These are phyloP conservation scores for Hypoxylon rubiginosum DNA, from an alignment of 2,329 filamentous ascomycete species.

Conservation along the genomic window DNA sequence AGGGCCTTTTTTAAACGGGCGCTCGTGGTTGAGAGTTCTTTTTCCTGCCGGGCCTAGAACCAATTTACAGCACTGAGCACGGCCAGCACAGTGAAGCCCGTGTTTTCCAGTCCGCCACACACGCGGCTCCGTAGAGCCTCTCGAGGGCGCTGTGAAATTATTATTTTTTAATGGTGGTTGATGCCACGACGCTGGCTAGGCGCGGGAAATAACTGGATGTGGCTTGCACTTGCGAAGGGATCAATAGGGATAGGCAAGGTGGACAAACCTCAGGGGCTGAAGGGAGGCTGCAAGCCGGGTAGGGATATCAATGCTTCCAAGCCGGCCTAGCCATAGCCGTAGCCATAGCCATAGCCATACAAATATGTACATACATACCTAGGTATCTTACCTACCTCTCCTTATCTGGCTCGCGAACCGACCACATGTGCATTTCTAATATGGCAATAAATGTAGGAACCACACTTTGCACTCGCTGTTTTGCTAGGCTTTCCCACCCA, in stretches of 20 bases:
- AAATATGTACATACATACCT: slow-evolving; percentile 28
- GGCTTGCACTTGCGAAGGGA: slow-evolving; percentile 38
- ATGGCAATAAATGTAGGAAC: slow-evolving; percentile 34
- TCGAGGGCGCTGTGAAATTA: slow-evolving; percentile 23
- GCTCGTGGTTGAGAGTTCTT: slow-evolving; percentile 32
- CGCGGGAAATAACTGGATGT: slow-evolving; percentile 35
- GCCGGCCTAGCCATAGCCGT: slow-evolving; percentile 32
- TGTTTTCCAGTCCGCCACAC: slow-evolving; percentile 23
- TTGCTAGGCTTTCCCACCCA: slow-evolving; percentile 10
- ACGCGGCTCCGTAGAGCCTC: slow-evolving; percentile 20
- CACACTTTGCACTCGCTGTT: slow-evolving; percentile 32
- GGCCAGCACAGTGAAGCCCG: slow-evolving; percentile 29
- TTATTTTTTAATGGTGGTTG: slow-evolving; percentile 35
- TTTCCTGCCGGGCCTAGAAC: slow-evolving; percentile 28
- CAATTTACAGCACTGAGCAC: slow-evolving; percentile 35
- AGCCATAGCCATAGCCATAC: no score
- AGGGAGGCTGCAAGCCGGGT: slow-evolving; percentile 35
- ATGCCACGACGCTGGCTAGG: slow-evolving; percentile 38
- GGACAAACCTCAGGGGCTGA: slow-evolving; percentile 38
- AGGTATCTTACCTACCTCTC: background rate
- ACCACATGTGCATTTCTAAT: slow-evolving; percentile 41
- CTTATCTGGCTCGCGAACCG: slow-evolving; percentile 28
- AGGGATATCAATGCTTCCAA: slow-evolving; percentile 30
- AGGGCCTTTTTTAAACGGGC: slow-evolving; percentile 37
- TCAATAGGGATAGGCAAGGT: slow-evolving; percentile 34